Conservation (phyloP, 768 basidiomycete genomes). For the Agaricus sinodeliciosus region DNA sequence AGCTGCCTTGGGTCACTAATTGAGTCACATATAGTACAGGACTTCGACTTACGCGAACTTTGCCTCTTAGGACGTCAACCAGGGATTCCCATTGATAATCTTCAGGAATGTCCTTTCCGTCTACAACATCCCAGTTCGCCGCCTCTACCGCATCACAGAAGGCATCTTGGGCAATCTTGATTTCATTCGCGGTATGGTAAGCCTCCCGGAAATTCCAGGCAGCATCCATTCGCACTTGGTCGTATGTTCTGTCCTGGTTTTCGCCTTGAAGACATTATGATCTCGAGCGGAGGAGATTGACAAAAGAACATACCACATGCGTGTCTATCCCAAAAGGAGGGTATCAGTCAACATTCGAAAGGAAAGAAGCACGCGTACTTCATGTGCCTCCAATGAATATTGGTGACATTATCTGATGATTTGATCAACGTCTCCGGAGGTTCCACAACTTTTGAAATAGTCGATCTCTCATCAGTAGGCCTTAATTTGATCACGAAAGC, state of each 20-base stretch:
- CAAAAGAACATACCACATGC: conserved; percentile 46
- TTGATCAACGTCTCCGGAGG: conserved; percentile 53
- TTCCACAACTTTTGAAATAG: conserved; percentile 65
- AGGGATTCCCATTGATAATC: conserved; percentile 65
- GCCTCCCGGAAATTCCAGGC: conserved; percentile 66
- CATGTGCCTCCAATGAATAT: conserved; percentile 65
- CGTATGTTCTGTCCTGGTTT: conserved; percentile 45
- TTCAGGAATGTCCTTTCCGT: conserved; percentile 41
- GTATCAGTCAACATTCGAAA: not conserved
- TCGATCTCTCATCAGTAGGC: conserved; percentile 61
- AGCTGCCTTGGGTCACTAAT: conserved; percentile 17
- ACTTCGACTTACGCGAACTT: conserved; percentile 50
- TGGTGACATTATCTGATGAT: conserved; percentile 24
- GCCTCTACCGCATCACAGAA: conserved; percentile 49
- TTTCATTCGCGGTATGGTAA: conserved; percentile 59
- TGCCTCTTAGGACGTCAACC: conserved; percentile 65
- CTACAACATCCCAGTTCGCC: conserved; percentile 36
- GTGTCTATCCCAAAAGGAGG: conserved; percentile 32
- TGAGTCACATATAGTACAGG: not conserved
- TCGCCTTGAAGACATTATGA: conserved; percentile 32
- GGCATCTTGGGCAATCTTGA: conserved; percentile 62
- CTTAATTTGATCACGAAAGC: conserved; percentile 75
- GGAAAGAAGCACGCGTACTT: conserved; percentile 35
- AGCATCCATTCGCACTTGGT: conserved; percentile 52
- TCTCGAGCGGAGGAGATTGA: conserved; percentile 10